These are phyloP conservation scores for Flaveria sonorensis DNA, from an alignment of 129 eudicot species.

Conservation along the genomic window DNA sequence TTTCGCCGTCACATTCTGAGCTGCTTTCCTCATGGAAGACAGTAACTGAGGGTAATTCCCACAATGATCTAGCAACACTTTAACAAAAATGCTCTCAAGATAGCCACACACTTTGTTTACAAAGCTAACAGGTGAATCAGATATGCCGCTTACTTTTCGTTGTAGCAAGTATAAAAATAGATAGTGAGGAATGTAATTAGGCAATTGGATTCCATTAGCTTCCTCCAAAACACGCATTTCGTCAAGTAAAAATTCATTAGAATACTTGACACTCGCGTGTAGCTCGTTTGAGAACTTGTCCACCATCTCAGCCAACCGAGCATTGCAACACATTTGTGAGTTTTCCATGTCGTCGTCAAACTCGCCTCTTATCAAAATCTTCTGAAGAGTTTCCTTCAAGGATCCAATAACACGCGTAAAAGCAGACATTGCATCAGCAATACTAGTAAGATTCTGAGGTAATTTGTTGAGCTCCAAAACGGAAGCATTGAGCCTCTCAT, in stretches of 20 bases:
- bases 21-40: slow-evolving; percentile 30
- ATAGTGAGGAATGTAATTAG: slow-evolving; percentile 24
- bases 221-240: slow-evolving; percentile 41
- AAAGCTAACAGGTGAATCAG: slow-evolving; percentile 18
- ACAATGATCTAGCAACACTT: slow-evolving; percentile 20
- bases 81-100: slow-evolving; percentile 20
- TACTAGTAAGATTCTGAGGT: slow-evolving; percentile 28
- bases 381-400: slow-evolving; percentile 43
- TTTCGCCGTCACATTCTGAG: slow-evolving; percentile 7
- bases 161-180: slow-evolving; percentile 32
- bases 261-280: neutral
- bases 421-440: slow-evolving; percentile 38
- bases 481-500: slow-evolving; percentile 32
- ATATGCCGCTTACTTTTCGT: slow-evolving; percentile 17
- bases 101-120: slow-evolving; percentile 30
- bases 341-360: neutral
- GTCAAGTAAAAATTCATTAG: slow-evolving; percentile 33
- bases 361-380: slow-evolving; percentile 28
- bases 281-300: slow-evolving; percentile 22
- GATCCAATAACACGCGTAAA: slow-evolving; percentile 34
- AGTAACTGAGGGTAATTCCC: slow-evolving; percentile 31
- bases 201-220: slow-evolving; percentile 35
- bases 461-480: slow-evolving; percentile 34
- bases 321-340: slow-evolving; percentile 28
- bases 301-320: slow-evolving; percentile 31